Evolutionary conservation across 1,284 basidiomycete species (phyloP), one percentile per base, ranked within the genome.

Genomic region (Caloboletus inedulis): DNA sequence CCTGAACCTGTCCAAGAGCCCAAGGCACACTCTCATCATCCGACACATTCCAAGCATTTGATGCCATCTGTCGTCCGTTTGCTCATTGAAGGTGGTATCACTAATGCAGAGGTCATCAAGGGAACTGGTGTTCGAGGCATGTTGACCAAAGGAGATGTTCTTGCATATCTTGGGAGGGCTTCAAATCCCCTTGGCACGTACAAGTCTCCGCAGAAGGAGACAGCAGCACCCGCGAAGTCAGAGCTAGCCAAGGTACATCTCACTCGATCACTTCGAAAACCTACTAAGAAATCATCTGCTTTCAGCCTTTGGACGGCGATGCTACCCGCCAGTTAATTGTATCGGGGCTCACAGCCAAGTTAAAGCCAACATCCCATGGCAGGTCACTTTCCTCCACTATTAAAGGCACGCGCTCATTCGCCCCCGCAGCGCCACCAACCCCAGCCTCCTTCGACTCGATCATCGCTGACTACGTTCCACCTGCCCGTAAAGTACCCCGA

Each of bases 101-200:
- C 76, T 5, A 73, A 82, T 52, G 71, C 79, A 16, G 78, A 79
- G 52, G 71, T 74, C 54, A 87, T 90, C 62, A 81, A 79, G 55
- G 87, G 90, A 29, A 92, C 91, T 4, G 93, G 93, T 52, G 75
- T 89, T 44, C 80, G 90, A 43, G 92, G 92, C 16, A 94, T 93
- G 89, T 69, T 96, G 55, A 96, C 92, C 43, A 94, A 94, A 69
- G 93, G 93, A 9, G 93, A 96, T 66, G 84, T 95, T 2, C 78
- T 96, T 31, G 74, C 89, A 6, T 86, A 84, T 66, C 74, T 94
- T 13, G 92, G 92, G 31, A 85, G 86, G 68, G 87, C 90, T 10
- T 91, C 85, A 41, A 79, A 83, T 13, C 89, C 90, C 2, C 77
- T 82, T 19, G 91, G 89, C 51, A 90, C 89, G 18, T 85, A 81